Percentiles rank a stretch among this genome's conserved stretches.
These are phyloP conservation scores for Phytophthora megakarya DNA, from an alignment of 352 stramenopile species.

Conservation along the genomic window DNA sequence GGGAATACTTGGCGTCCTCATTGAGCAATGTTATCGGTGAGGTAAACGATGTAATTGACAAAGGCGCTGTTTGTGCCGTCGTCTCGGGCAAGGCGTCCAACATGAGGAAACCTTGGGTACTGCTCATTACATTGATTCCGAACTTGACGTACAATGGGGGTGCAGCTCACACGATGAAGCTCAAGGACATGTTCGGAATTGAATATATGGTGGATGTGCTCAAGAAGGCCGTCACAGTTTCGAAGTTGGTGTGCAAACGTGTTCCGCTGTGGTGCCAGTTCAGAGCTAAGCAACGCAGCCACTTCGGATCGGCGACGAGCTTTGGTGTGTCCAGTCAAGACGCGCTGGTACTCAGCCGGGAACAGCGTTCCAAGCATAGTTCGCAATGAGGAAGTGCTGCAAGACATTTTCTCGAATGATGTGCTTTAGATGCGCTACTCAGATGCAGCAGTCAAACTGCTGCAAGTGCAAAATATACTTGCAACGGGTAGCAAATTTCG, in stretches of 20 bases:
- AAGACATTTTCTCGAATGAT: slow-evolving; percentile 1
- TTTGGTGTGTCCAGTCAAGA: slow-evolving; percentile 2
- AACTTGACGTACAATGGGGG: slow-evolving; percentile 7
- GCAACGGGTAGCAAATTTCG: no score
- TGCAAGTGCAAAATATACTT: no score
- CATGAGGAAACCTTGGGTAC: slow-evolving; percentile 5
- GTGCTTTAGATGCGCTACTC: not conserved
- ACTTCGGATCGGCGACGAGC: not conserved
- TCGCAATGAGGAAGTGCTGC: not conserved
- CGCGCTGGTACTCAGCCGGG: slow-evolving; percentile 16
- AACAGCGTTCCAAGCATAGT: slow-evolving; percentile 15
- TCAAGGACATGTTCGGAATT: slow-evolving; percentile 4
- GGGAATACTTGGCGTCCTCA: not conserved
- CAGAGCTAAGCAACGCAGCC: not conserved
- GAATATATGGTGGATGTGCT: not conserved
- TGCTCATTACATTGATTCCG: not conserved
- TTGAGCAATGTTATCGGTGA: slow-evolving; percentile 4
- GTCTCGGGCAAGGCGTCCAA: slow-evolving; percentile 12
- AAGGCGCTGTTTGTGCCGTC: not conserved
- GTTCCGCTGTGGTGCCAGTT: slow-evolving; percentile 11
- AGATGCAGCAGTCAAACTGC: no score
- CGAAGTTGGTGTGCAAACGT: slow-evolving; percentile 12
- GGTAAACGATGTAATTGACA: not conserved
- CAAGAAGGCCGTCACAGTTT: not conserved
- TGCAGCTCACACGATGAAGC: slow-evolving; percentile 7